These are phyloP conservation scores for Wickerhamiella allomyrinae DNA, from an alignment of 805 yeast species.

Conservation along the genomic window DNA sequence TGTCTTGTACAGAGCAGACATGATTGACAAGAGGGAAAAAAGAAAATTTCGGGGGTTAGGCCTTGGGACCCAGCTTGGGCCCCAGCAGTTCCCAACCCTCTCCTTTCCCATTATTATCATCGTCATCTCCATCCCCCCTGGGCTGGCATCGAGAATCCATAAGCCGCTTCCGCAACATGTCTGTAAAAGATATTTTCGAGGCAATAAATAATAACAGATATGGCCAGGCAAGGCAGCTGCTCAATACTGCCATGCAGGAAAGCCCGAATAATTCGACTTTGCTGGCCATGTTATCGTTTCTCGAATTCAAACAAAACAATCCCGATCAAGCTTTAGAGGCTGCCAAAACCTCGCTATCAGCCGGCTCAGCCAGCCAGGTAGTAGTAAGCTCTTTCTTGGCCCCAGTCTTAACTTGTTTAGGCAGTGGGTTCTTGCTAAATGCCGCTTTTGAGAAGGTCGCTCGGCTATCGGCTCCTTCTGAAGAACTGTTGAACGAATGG, in stretches of 20 bases:
- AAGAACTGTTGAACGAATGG: slow-evolving; percentile 16
- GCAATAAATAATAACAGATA: slow-evolving; percentile 42
- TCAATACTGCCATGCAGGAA: slow-evolving; percentile 36
- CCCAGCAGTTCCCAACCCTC: too few species aligned
- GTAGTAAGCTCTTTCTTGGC: slow-evolving; percentile 23
- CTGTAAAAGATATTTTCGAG: slow-evolving; percentile 10
- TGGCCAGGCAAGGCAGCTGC: slow-evolving; percentile 36
- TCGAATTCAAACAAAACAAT: slow-evolving; percentile 7
- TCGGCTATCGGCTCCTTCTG: slow-evolving; percentile 12
- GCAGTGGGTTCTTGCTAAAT: slow-evolving; percentile 22
- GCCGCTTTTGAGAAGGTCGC: slow-evolving; percentile 16
- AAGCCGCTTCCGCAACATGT: too few species aligned
- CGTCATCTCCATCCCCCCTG: too few species aligned
- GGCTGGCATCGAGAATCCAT: too few species aligned
- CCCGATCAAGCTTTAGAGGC: slow-evolving; percentile 7
- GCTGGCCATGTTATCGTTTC: slow-evolving; percentile 13
- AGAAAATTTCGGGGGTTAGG: neutral
- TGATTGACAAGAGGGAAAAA: slow-evolving; percentile 17
- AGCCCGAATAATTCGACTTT: slow-evolving; percentile 45
- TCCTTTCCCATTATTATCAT: too few species aligned
- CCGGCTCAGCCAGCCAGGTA: slow-evolving; percentile 6
- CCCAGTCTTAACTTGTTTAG: slow-evolving; percentile 13
- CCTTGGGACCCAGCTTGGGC: too few species aligned
- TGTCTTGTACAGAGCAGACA: slow-evolving; percentile 66
- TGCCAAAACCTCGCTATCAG: slow-evolving; percentile 9